Percentiles rank a stretch among this genome's conserved stretches.
These are phyloP conservation scores for Eucalyptus coolabah DNA, from an alignment of 345 rosid genomes.

Conservation along the genomic window DNA sequence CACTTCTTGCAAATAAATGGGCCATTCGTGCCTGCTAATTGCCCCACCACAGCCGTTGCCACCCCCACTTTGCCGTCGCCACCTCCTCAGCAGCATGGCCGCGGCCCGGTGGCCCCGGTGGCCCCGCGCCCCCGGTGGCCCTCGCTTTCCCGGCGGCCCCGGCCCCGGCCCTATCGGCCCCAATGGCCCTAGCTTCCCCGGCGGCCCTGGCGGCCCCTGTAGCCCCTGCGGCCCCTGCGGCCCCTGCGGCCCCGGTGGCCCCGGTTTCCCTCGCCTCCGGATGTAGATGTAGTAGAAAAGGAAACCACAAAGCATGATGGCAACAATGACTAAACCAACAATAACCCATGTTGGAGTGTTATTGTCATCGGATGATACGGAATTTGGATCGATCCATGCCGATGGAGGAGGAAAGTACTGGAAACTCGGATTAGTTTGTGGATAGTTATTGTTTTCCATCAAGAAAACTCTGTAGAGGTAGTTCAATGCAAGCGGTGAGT, in stretches of 20 bases:
- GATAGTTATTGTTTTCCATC: not conserved
- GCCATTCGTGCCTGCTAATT: no score
- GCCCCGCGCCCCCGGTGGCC: accelerated
- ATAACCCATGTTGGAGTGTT: not conserved
- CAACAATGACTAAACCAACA: not conserved
- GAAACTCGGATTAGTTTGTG: not conserved
- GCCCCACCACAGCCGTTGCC: no score
- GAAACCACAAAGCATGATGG: not conserved
- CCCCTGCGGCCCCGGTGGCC: no score
- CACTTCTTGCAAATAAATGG: not conserved
- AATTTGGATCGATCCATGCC: not conserved
- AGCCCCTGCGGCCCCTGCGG: no score
- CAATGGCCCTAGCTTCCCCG: no score
- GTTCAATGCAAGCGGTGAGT: not conserved
- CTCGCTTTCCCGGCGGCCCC: accelerated
- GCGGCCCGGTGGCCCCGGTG: accelerated
- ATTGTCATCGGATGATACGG: not conserved
- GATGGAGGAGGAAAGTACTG: not conserved
- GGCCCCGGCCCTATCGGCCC: no score
- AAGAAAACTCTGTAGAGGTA: not conserved
- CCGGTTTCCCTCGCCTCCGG: not conserved
- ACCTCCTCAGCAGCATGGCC: no score
- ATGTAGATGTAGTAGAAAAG: not conserved
- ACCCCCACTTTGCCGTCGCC: no score
- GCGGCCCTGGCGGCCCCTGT: no score